phyloP scores from a whole-genome alignment of 1,284 basidiomycete genomes.

The Cryptococcus sp. region DNA sequence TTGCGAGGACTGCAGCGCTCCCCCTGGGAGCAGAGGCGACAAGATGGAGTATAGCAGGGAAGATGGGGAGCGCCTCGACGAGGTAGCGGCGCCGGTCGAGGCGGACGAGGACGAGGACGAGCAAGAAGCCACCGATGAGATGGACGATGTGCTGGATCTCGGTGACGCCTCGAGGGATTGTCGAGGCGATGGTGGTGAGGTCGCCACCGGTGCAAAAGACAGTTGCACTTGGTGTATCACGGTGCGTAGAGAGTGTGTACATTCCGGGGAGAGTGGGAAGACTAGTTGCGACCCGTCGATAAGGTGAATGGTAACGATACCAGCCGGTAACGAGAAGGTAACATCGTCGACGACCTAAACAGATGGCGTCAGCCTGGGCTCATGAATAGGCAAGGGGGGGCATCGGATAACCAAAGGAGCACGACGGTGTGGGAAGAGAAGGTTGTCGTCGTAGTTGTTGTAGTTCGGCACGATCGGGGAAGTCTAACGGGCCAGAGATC shows the following conservation, averaged over 20 bases:
- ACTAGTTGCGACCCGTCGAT: conserved; percentile 37
- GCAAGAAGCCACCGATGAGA: too few relatives aligned
- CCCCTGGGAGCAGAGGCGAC: conserved; percentile 35
- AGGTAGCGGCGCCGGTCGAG: conserved; percentile 10
- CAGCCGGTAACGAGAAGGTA: conserved; percentile 39
- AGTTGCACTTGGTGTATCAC: conserved; percentile 45
- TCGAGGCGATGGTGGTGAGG: too few relatives aligned
- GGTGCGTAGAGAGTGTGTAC: conserved; percentile 25
- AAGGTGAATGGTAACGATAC: conserved; percentile 37
- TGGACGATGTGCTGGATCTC: conserved; percentile 20
- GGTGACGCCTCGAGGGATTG: conserved; percentile 13
- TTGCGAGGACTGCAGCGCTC: conserved; percentile 3
- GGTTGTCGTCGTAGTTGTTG: background rate
- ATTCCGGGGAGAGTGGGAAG: conserved; percentile 32
- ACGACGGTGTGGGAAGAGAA: background rate
- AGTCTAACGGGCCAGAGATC: background rate
- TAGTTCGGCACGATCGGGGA: conserved; percentile 1
- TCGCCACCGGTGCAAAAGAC: conserved; percentile 39
- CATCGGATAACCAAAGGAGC: background rate
- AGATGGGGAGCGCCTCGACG: conserved; percentile 29
- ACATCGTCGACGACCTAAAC: conserved; percentile 42
- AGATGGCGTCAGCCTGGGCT: background rate
- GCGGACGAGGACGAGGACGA: conserved; percentile 13
- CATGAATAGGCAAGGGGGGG: too few relatives aligned
- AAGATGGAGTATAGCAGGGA: conserved; percentile 40